Percentiles rank a stretch among this genome's conserved stretches.
phyloP scores from a whole-genome alignment of 176 grass and related monocot species.

The Juncus effusus region DNA sequence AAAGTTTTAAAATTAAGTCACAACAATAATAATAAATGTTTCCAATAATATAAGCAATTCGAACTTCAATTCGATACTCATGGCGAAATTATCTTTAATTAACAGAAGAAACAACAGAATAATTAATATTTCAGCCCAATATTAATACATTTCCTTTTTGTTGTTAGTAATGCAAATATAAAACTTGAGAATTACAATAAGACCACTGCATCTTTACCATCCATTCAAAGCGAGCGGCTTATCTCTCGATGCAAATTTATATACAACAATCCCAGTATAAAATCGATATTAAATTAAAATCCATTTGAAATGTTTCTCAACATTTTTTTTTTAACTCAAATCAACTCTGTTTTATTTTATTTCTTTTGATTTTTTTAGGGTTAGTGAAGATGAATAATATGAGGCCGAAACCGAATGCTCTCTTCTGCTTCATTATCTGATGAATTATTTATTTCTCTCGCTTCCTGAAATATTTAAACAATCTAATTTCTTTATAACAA shows the following conservation, averaged over 20 bases:
- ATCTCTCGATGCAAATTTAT: conserved; percentile 29
- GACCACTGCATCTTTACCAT: conserved; percentile 26
- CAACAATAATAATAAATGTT: no score
- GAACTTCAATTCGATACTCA: no score
- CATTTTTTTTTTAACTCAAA: background rate
- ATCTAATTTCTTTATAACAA: conserved; percentile 12
- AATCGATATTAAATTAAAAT: background rate
- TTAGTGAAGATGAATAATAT: conserved; percentile 28
- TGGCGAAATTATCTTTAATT: no score
- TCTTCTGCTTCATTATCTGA: conserved; percentile 25
- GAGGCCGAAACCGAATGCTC: conserved; percentile 20
- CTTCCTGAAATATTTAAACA: conserved; percentile 30
- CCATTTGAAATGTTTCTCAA: conserved; percentile 4
- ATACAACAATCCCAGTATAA: background rate
- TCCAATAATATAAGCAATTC: no score
- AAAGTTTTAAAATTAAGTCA: no score
- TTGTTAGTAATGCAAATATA: conserved; percentile 20
- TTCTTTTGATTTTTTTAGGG: background rate
- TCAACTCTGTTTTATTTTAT: background rate
- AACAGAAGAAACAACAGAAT: no score
- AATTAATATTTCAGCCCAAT: no score
- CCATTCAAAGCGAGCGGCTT: conserved; percentile 26
- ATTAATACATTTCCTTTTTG: conserved; percentile 6
- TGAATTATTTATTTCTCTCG: conserved; percentile 8
- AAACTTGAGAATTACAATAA: conserved; percentile 17